Base-by-base conservation (phyloP, 208 protist genomes). In the Wallacemonas rigidus region DNA sequence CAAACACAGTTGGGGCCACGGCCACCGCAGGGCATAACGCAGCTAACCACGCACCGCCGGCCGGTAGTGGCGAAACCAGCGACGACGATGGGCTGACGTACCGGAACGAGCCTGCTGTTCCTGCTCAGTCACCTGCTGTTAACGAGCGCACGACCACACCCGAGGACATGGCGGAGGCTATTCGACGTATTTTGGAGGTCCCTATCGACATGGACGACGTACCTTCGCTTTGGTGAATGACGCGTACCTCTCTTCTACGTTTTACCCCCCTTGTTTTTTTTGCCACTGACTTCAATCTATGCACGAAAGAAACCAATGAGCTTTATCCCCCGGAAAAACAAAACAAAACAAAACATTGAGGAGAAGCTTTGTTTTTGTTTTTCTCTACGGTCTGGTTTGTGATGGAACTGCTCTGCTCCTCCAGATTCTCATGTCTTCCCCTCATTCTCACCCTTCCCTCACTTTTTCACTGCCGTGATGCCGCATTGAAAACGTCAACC, bases 101-200 rank as follows among this genome's bases (percentile, higher is more conserved):
- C 64, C 51, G 54, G 60, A 65, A 65, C 43, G 60, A 65, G 60
- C 60, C 60, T 65, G 60, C 60, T 3, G 43, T 51, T 4, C 60
- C 60, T n/a, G 60, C 60, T 3, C 41, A 53, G n/a, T 6, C 38
- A 14, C 40, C 60, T 36, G 60, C 60, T 8, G 5, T 17, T 9
- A 0, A 65, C 41, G 41, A 65, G 60, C 38, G 15, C 36, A n/a
- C 4, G 5, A n/a, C 39, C 41, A 53, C 60, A 6, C 4, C 60
- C 4, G 41, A 53, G 60, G 60, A 65, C 8, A 26, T 35, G 12
- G 60, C 40, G 7, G 60, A 65, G n/a, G 36, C 40, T 3, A 4
- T 65, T 6, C 60, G 60, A 36, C 60, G 60, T 8, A 51, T 65
- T 45, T 41, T 65, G 4, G n/a, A 65, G 60, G 60, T 65, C 8